Conservation (phyloP, 257 asterid species). For the Gentiana straminea region DNA sequence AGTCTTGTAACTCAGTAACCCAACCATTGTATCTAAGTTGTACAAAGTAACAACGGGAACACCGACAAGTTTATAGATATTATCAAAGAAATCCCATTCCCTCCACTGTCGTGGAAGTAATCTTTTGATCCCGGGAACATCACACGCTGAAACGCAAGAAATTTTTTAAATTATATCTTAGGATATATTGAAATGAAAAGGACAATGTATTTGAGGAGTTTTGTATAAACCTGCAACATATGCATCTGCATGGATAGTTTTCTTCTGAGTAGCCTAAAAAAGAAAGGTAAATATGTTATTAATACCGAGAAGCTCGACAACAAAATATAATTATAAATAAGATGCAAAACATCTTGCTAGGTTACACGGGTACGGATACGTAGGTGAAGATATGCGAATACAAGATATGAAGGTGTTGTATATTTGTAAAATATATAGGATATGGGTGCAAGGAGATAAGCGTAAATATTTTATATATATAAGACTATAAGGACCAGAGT, state of each 20-base stretch:
- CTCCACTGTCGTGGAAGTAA: conserved; percentile 80
- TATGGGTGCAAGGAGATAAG: too few relatives aligned
- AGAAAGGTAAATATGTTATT: conserved; percentile 9
- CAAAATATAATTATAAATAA: background rate
- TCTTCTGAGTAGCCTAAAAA: conserved; percentile 87
- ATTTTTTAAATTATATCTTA: conserved; percentile 1
- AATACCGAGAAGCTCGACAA: background rate
- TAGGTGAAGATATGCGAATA: too few relatives aligned
- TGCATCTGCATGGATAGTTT: conserved; percentile 82
- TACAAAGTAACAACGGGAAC: conserved; percentile 96
- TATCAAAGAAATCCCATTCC: conserved; percentile 76
- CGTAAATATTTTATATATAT: too few relatives aligned
- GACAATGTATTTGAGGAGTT: too few relatives aligned
- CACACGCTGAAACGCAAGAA: conserved; percentile 64
- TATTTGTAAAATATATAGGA: too few relatives aligned
- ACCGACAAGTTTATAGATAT: conserved; percentile 82
- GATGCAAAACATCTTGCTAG: background rate
- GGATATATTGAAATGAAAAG: conserved; percentile 2
- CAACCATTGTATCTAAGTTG: conserved; percentile 94
- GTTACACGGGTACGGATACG: too few relatives aligned
- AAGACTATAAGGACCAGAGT: too few relatives aligned
- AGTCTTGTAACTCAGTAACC: conserved; percentile 93
- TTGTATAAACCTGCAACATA: conserved; percentile 48
- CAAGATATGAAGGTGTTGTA: too few relatives aligned
- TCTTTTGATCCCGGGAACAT: conserved; percentile 95